phyloP scores from a whole-genome alignment of 371 early-diverging fungal genomes.

The Rhizomucor pusillus region DNA sequence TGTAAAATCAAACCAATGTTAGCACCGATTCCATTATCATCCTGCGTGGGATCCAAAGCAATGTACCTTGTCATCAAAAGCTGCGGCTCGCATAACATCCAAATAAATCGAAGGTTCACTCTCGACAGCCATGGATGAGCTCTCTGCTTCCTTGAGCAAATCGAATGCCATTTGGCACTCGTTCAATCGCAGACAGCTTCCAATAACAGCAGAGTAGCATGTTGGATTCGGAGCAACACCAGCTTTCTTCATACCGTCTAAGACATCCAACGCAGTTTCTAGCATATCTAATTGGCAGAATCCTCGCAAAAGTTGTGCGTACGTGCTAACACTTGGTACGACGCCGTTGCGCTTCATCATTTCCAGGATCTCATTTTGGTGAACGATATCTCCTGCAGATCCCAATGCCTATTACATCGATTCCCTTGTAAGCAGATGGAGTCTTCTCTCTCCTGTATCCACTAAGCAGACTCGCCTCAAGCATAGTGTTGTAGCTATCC shows the following conservation, averaged over 20 bases:
- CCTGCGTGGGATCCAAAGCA: neutral
- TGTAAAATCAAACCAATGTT: neutral
- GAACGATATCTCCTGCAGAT: neutral
- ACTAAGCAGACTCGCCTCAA: slow-evolving; percentile 29
- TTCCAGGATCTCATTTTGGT: slow-evolving; percentile 14
- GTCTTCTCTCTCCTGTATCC: neutral
- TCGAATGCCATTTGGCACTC: slow-evolving; percentile 42
- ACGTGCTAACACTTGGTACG: slow-evolving; percentile 28
- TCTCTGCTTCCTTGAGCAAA: slow-evolving; percentile 52
- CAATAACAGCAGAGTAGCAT: slow-evolving; percentile 36
- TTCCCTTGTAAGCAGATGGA: neutral
- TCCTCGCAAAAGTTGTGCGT: slow-evolving; percentile 44
- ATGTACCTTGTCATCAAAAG: slow-evolving; percentile 37
- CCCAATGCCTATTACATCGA: slow-evolving; percentile 5
- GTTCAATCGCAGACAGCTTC: slow-evolving; percentile 29
- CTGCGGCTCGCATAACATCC: slow-evolving; percentile 47
- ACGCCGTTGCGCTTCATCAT: slow-evolving; percentile 38
- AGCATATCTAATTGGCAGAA: slow-evolving; percentile 33
- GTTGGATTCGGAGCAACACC: slow-evolving; percentile 34
- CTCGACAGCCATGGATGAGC: slow-evolving; percentile 31
- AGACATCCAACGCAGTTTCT: slow-evolving; percentile 45
- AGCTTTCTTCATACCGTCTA: slow-evolving; percentile 43
- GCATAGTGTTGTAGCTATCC: slow-evolving; percentile 32
- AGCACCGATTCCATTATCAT: neutral
- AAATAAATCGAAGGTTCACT: slow-evolving; percentile 43